These are phyloP conservation scores for Chlorociboria aeruginascens DNA, from an alignment of 495 filamentous ascomycete genomes.

Conservation along the genomic window DNA sequence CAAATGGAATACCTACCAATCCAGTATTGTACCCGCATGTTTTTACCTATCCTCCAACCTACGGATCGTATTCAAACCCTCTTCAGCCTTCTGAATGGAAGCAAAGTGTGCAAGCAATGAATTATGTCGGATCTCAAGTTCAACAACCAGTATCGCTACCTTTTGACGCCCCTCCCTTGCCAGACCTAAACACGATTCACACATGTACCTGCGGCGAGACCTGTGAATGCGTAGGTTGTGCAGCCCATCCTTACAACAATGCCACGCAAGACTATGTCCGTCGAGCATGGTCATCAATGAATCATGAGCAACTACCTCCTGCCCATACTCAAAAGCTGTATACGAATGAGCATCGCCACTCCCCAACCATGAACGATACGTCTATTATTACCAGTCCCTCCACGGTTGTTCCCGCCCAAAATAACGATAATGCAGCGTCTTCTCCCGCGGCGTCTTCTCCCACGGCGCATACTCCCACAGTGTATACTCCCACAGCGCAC, in stretches of 20 bases:
- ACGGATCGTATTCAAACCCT: conserved; percentile 28
- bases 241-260: conserved; percentile 59
- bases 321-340: conserved; percentile 6
- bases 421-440: background rate
- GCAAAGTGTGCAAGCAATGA: conserved; percentile 19
- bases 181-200: conserved; percentile 7
- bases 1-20: conserved; percentile 9
- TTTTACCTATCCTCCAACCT: conserved; percentile 24
- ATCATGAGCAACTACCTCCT: conserved; percentile 2
- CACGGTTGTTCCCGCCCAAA: background rate
- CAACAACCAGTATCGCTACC: conserved; percentile 1
- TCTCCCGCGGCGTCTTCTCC: background rate
- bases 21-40: conserved; percentile 11
- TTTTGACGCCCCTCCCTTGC: conserved; percentile 10
- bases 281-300: conserved; percentile 20
- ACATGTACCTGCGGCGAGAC: conserved; percentile 50
- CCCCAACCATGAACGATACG: background rate
- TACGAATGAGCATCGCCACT: background rate
- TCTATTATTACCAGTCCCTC: background rate
- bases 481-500: conserved; percentile 19
- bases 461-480: too few species aligned
- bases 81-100: conserved; percentile 30
- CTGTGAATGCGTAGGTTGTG: conserved; percentile 59
- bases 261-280: conserved; percentile 54
- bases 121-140: conserved; percentile 3